Evolutionary conservation across 169 alveolate species (phyloP).

Genomic region (Eimeria necatrix): DNA sequence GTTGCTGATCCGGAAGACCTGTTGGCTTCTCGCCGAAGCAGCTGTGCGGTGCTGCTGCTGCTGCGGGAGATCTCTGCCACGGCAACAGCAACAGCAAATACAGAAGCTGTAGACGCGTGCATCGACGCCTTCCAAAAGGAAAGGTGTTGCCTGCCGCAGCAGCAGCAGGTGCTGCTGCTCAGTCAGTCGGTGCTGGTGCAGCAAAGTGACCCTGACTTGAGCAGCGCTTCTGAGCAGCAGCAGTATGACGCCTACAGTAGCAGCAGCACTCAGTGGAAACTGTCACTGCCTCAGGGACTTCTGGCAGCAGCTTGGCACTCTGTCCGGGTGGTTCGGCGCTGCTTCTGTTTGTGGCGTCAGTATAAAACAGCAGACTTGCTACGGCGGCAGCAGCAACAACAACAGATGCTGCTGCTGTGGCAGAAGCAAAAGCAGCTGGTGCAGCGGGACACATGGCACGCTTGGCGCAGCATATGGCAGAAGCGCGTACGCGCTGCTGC

Average conservation of each 20-base stretch:
- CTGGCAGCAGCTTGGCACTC: conserved; percentile 41
- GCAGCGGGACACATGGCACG: background rate
- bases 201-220: background rate
- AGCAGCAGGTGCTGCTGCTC: conserved; percentile 21
- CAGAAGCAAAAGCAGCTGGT: conserved; percentile 23
- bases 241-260: background rate
- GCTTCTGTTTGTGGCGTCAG: background rate
- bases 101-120: background rate
- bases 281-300: background rate
- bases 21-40: conserved; percentile 48
- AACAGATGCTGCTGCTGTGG: background rate
- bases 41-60: conserved; percentile 25
- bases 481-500: background rate
- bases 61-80: background rate
- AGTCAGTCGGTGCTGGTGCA: background rate
- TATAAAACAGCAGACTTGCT: conserved; percentile 1
- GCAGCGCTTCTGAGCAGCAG: background rate
- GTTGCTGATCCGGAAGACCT: conserved; percentile 3
- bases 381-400: conserved; percentile 17
- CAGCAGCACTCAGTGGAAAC: conserved; percentile 37
- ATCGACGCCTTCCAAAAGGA: background rate
- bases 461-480: background rate
- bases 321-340: background rate
- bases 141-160: background rate
- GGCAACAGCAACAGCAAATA: conserved; percentile 21